Conservation (phyloP, 1,139 yeast species). For the Ogataea hybrid region DNA sequence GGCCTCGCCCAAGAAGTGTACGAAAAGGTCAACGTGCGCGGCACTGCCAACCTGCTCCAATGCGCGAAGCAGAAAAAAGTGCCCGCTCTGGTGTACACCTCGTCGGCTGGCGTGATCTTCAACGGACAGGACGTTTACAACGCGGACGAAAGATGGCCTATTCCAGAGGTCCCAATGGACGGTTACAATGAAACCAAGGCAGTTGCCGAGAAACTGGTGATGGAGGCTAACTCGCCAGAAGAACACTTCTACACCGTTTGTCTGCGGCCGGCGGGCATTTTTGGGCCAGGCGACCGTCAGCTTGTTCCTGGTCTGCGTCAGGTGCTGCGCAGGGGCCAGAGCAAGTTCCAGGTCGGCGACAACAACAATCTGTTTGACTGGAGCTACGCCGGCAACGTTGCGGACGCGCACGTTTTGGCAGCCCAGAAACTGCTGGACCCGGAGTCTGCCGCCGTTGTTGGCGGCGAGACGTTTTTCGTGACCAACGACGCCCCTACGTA, state of each 20-base stretch:
- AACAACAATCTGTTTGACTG: slow-evolving; percentile 92
- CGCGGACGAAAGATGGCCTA: slow-evolving; percentile 94
- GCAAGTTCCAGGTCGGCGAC: slow-evolving; percentile 90
- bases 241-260: slow-evolving; percentile 74
- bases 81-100: slow-evolving; percentile 84
- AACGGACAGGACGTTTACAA: slow-evolving; percentile 88
- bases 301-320: slow-evolving; percentile 88
- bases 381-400: slow-evolving; percentile 99
- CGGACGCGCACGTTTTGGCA: slow-evolving; percentile 93
- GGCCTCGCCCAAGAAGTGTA: slow-evolving; percentile 79
- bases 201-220: slow-evolving; percentile 79
- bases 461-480: slow-evolving; percentile 86
- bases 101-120: slow-evolving; percentile 96
- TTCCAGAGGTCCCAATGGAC: slow-evolving; percentile 90
- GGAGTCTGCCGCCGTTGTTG: slow-evolving; percentile 46
- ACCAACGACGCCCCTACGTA: slow-evolving; percentile 95
- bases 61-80: slow-evolving; percentile 56
- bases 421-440: slow-evolving; percentile 63
- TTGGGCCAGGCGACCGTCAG: slow-evolving; percentile 99
- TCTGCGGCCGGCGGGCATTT: slow-evolving; percentile 94
- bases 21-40: slow-evolving; percentile 86
- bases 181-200: slow-evolving; percentile 97
- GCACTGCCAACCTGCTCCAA: slow-evolving; percentile 72
- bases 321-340: slow-evolving; percentile 82
- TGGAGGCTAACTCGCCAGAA: slow-evolving; percentile 58